phyloP scores from a whole-genome alignment of 148 eudicot species.

The Beta vulgaris region DNA sequence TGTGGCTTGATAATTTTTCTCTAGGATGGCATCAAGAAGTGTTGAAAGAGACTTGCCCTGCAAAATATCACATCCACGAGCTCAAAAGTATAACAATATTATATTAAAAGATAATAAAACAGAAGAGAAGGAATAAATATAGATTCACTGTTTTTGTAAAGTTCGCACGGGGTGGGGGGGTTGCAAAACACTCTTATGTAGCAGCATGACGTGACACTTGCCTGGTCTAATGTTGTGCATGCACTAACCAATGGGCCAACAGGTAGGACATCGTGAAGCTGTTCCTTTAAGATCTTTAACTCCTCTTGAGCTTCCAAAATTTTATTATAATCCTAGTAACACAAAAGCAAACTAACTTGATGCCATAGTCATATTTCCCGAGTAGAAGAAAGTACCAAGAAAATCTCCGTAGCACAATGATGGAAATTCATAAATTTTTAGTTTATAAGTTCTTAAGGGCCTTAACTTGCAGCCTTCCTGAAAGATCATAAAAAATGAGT shows the following conservation, averaged over 20 bases:
- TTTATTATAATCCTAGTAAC: conserved; percentile 64
- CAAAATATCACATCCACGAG: not conserved
- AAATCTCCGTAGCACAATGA: not conserved
- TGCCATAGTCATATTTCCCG: not conserved
- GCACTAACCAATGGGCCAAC: conserved; percentile 80
- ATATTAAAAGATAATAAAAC: not conserved
- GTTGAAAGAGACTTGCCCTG: conserved; percentile 1
- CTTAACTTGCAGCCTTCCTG: not conserved
- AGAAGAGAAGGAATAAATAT: not conserved
- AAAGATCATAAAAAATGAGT: not conserved
- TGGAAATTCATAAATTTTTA: not conserved
- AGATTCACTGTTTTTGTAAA: too few relatives aligned
- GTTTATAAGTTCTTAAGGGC: not conserved
- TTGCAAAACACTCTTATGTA: not conserved
- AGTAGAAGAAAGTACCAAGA: not conserved
- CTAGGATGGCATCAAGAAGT: conserved; percentile 85
- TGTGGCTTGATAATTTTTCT: conserved; percentile 74
- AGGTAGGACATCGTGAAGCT: conserved; percentile 73
- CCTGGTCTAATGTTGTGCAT: conserved; percentile 94
- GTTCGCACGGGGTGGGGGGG: not conserved
- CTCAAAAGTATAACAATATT: not conserved
- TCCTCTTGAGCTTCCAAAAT: conserved; percentile 69
- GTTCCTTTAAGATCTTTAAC: conserved; percentile 67
- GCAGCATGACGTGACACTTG: conserved; percentile 4
- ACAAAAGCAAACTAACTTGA: not conserved